phyloP scores from a whole-genome alignment of 352 stramenopile species.

The Poterioochromonas sp. region DNA sequence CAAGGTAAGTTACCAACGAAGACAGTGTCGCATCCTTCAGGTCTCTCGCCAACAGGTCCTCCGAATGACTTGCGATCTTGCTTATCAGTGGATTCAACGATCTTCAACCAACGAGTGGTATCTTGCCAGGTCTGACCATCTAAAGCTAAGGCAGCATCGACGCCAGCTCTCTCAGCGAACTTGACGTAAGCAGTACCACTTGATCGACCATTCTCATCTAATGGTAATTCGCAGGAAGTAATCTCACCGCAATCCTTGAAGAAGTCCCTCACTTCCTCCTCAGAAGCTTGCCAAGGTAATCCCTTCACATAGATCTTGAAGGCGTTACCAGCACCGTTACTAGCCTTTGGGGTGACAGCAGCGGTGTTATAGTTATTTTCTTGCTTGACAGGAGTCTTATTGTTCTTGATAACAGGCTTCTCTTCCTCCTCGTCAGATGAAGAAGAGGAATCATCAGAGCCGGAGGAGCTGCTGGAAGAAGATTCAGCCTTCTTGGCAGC shows the following conservation, averaged over 20 bases:
- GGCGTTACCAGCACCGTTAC: conserved; percentile 53
- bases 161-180: conserved; percentile 53
- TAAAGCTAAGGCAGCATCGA: conserved; percentile 49
- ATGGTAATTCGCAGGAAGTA: conserved; percentile 64
- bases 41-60: conserved; percentile 65
- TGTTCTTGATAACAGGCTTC: conserved; percentile 63
- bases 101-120: conserved; percentile 79
- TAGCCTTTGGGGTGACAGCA: conserved; percentile 41
- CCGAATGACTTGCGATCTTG: neutral
- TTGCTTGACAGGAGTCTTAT: conserved; percentile 49
- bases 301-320: conserved; percentile 79
- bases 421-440: conserved; percentile 56
- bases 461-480: conserved; percentile 35
- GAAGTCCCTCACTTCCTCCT: conserved; percentile 85
- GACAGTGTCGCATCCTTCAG: conserved; percentile 83
- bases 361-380: neutral
- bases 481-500: conserved; percentile 43
- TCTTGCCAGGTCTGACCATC: conserved; percentile 85
- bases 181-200: conserved; percentile 89
- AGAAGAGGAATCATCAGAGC: conserved; percentile 43
- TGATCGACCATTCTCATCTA: conserved; percentile 65
- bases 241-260: conserved; percentile 82
- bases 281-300: conserved; percentile 82
- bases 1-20: conserved; percentile 96
- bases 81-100: conserved; percentile 44